Conservation (phyloP, 2,329 filamentous ascomycete species). For the Ramularia collo-cygni region DNA sequence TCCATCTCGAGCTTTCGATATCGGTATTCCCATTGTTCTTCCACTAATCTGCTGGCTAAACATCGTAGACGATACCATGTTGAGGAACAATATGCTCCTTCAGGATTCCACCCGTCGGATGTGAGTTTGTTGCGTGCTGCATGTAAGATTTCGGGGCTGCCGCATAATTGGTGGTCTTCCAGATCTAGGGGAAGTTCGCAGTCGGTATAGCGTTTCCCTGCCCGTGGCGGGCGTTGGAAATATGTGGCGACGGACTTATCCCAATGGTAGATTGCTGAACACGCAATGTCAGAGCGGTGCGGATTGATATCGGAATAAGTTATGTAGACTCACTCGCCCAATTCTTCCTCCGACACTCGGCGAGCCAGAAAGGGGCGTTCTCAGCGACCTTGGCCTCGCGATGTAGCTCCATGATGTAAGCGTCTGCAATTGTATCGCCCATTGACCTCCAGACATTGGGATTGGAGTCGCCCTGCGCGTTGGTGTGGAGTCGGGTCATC, state of each 20-base stretch:
- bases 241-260: conserved; percentile 19
- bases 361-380: conserved; percentile 16
- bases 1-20: conserved; percentile 1
- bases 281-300: no score
- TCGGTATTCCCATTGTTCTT: conserved; percentile 4
- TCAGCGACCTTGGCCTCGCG: conserved; percentile 13
- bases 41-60: conserved; percentile 5
- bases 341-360: conserved; percentile 13
- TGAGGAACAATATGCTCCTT: conserved; percentile 5
- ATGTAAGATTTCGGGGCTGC: conserved; percentile 1
- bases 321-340: conserved; percentile 8
- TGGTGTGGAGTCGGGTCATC: conserved; percentile 2
- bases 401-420: conserved; percentile 45
- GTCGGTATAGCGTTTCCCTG: conserved; percentile 8
- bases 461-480: conserved; percentile 8
- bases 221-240: conserved; percentile 16
- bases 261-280: conserved; percentile 8
- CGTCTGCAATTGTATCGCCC: conserved; percentile 61
- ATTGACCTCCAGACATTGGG: conserved; percentile 8
- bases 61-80: conserved; percentile 13
- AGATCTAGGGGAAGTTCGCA: conserved; percentile 5
- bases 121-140: conserved; percentile 8
- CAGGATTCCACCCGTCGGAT: conserved; percentile 10
- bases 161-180: conserved; percentile 4
- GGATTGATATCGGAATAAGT: no score